Evolutionary conservation across 495 filamentous ascomycete genomes (phyloP).

Genomic region (Hypoxylon lienhwacheense): DNA sequence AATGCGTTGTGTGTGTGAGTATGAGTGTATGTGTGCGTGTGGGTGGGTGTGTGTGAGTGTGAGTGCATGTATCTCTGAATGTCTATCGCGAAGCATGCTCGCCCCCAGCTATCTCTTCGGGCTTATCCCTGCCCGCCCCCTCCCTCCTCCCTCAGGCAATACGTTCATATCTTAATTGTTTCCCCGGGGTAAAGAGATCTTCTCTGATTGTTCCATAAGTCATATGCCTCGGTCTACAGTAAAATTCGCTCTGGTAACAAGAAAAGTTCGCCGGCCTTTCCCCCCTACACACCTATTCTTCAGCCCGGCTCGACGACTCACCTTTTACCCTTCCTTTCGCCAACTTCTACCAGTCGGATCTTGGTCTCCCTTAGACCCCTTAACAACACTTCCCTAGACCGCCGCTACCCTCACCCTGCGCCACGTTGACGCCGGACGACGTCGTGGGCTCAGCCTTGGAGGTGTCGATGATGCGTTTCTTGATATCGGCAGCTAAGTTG

Average conservation of each 20-base stretch:
- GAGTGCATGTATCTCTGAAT: constrained; percentile 17
- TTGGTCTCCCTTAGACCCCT: constrained; percentile 15
- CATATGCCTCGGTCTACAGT: constrained; percentile 36
- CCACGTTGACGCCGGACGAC: constrained; percentile 69
- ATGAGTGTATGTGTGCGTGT: constrained; percentile 1
- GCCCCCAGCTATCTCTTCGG: constrained; percentile 13
- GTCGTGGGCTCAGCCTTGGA: constrained; percentile 74
- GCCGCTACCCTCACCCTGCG: constrained; percentile 57
- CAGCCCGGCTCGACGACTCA: constrained; percentile 18
- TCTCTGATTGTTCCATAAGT: constrained; percentile 26
- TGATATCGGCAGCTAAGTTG: constrained; percentile 92
- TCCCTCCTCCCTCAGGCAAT: constrained; percentile 19
- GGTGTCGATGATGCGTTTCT: constrained; percentile 89
- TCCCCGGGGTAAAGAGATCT: constrained; percentile 7
- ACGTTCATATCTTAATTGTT: constrained; percentile 20
- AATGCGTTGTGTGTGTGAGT: background rate
- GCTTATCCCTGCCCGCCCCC: constrained; percentile 2
- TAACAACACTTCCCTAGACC: constrained; percentile 86
- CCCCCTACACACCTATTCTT: constrained; percentile 8
- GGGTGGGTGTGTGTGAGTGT: constrained; percentile 1
- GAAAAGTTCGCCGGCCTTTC: constrained; percentile 6
- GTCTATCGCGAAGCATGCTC: constrained; percentile 35
- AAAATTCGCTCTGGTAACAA: constrained; percentile 29
- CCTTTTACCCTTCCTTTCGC: constrained; percentile 5
- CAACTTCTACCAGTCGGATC: background rate